Base-by-base conservation (phyloP, 2,329 filamentous ascomycete species). In the Trichoderma arundinaceum region DNA sequence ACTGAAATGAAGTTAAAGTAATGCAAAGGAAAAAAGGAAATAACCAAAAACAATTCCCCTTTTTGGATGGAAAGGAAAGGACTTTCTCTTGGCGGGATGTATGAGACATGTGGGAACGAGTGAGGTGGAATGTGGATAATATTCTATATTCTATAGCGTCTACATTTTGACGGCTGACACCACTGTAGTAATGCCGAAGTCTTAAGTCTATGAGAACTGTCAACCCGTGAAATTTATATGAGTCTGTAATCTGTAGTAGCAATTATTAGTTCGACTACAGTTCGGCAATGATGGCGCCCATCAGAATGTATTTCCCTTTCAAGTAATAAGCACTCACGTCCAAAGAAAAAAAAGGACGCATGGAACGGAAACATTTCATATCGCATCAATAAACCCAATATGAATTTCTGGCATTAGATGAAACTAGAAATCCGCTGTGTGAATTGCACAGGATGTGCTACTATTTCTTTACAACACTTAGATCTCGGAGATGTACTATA, bases 151-250 rank as follows among this genome's bases (percentile, higher is more conserved):
- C 44, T 46, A 51, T 33, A 51, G 35, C 44, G 33, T 49, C 35
- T 17, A 60, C 57, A 49, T 49, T 49, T 48, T 60, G 22, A 51
- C 33, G 46, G 46, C 35, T 60, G 17, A n/a, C 12, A 41, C 57
- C 57, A 60, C 57, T 60, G 57, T 60, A 60, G 57, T 60, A 60
- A 60, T 60, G 57, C 44, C 46, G 35, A 51, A 7, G 17, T 48
- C 4, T 60, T 41, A 51, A 32, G 22, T 19, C 15, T 32, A 35
- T 28, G 22, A 28, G 2, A 28, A 28, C 22, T 28, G 2, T 28
- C 7, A 1, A 39, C 35, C 0, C 22, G 10, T 33, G 22, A 32
- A 7, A 0, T 43, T 19, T 57, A 8, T 12, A 17, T 32, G 7
- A 10, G 39, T 59, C 35, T 7, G 10, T 7, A 10, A 38, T 38